Conservation (phyloP, 306 rosid species). For the Alnus rubra region DNA sequence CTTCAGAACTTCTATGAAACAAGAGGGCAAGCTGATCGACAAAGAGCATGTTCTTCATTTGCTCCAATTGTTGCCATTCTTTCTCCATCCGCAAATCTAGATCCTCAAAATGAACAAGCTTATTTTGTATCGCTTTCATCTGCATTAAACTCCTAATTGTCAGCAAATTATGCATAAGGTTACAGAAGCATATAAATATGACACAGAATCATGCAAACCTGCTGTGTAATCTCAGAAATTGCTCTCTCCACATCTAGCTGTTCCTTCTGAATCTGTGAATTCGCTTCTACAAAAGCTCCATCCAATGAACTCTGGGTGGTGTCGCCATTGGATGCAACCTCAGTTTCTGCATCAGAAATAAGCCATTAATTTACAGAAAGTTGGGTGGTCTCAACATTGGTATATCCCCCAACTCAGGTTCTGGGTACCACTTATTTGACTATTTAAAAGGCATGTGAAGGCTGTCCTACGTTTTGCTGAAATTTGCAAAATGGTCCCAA, state of each 20-base stretch:
- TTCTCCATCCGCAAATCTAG: conserved; percentile 76
- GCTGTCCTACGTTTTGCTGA: background rate
- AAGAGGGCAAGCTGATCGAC: conserved; percentile 72
- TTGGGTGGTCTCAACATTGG: background rate
- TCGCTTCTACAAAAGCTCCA: conserved; percentile 51
- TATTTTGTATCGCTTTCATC: conserved; percentile 77
- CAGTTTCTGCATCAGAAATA: conserved; percentile 51
- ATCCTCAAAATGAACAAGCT: conserved; percentile 58
- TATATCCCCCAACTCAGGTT: background rate
- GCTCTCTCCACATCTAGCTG: conserved; percentile 66
- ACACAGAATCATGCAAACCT: conserved; percentile 41
- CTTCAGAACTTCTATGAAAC: conserved; percentile 41
- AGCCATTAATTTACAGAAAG: conserved; percentile 25
- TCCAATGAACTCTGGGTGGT: conserved; percentile 30
- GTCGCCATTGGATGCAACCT: conserved; percentile 42
- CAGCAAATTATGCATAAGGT: conserved; percentile 18
- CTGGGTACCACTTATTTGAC: background rate
- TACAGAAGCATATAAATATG: background rate
- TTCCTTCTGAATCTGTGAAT: conserved; percentile 60
- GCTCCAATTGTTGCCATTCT: conserved; percentile 72
- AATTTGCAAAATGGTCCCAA: background rate
- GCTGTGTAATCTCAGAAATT: conserved; percentile 56
- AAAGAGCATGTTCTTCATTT: conserved; percentile 62
- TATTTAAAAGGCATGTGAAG: background rate
- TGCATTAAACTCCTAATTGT: conserved; percentile 36